A percentile compares a stretch with the other conserved stretches of the same genome.
Evolutionary conservation across 106 monocot genomes (phyloP).

Genomic region (Allium sativum): DNA sequence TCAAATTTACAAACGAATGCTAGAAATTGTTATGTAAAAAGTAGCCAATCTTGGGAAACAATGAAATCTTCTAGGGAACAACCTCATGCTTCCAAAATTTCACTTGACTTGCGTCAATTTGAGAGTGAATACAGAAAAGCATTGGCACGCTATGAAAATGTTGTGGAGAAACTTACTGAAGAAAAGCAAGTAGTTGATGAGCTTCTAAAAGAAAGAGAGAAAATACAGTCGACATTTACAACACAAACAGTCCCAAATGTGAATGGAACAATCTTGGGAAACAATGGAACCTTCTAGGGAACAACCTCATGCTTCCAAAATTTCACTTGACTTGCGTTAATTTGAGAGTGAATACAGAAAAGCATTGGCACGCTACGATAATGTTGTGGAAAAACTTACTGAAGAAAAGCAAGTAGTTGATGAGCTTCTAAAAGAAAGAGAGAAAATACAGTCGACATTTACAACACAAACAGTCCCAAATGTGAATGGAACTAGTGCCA

Average conservation of each 20-base stretch:
- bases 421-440: conserved; percentile 71
- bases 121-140: conserved; percentile 91
- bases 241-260: conserved; percentile 20
- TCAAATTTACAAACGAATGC: too few species aligned
- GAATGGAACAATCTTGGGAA: too few species aligned
- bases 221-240: conserved; percentile 70
- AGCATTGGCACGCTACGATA: conserved; percentile 83
- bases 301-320: too few species aligned
- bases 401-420: conserved; percentile 89
- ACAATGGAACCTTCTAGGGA: too few species aligned
- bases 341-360: conserved; percentile 89
- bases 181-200: conserved; percentile 90
- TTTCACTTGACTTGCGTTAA: conserved; percentile 75
- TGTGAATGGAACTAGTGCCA: too few species aligned
- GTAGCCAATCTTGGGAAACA: too few species aligned
- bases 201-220: conserved; percentile 70
- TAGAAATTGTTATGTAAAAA: too few species aligned
- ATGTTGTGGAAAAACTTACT: conserved; percentile 72
- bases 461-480: conserved; percentile 30
- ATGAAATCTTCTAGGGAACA: too few species aligned
- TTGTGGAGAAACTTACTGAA: conserved; percentile 65
- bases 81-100: too few species aligned
- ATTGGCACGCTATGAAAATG: conserved; percentile 79
- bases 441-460: conserved; percentile 68
- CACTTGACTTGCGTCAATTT: conserved; percentile 85